Base-by-base conservation (phyloP, 1,284 basidiomycete genomes). In the Trametes pubescens region DNA sequence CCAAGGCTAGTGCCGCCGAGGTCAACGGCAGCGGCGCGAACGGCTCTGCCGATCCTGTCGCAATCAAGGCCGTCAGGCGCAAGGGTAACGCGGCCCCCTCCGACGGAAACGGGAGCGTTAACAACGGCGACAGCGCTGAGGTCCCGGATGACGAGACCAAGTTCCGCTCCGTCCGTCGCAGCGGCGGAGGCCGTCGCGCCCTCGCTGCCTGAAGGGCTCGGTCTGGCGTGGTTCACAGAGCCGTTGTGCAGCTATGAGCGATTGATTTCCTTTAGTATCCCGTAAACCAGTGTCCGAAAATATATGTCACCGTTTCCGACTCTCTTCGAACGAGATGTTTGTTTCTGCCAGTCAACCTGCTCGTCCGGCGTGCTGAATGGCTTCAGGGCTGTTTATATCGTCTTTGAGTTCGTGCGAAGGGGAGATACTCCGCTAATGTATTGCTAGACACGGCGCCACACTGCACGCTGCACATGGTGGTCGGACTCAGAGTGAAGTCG, bases 91-190 rank as follows among this genome's bases (percentile, higher is more conserved):
- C 26, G 22, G 2, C 21, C 47, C 8, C 8, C 21, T 35, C 5
- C 16, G 3, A 7, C 4, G 35, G 6, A 37, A 18, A 40, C 18
- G 46, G 22, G 14, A n/a, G 7, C 44, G 22, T 10, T 21, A 11
- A 37, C 10, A 13, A 11, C 46, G 26, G 16, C 16, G 35, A 29
- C 14, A 32, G 21, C 57, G 24, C 10, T 16, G 22, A 2, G 6
- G 44, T 47, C 44, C 9, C 44, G 21, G 44, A 47, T 14, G 44
- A 47, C 2, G 44, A 47, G 9, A 21, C 44, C 44, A 58, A 58
- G 48, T 51, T 40, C 47, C 21, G 47, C 47, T 58, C 57, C 38
- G 26, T 58, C 37, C 38, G 49, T 14, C 18, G 48, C 37, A 18
- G 48, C 37, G 26, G 48, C 13, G 48, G 26, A 18, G 35, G 38